Percentiles rank a stretch among this genome's conserved stretches.
Conservation (phyloP, 768 basidiomycete genomes). For the Harrya chromipes region DNA sequence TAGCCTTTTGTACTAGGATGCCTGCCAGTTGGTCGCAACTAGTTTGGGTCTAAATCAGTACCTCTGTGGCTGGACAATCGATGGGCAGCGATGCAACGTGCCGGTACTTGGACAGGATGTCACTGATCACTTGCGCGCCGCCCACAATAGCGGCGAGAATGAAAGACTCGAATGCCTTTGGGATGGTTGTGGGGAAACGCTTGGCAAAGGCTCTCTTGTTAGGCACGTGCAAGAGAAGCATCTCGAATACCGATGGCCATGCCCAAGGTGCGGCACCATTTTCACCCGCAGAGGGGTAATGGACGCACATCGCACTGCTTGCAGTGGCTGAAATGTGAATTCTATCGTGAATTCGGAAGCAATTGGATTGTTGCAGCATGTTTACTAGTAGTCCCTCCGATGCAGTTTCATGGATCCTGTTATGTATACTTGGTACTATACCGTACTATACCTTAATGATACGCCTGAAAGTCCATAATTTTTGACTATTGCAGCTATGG, state of each 20-base stretch:
- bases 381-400: no score
- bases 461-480: no score
- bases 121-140: conserved; percentile 11
- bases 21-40: conserved; percentile 9
- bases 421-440: no score
- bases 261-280: conserved; percentile 9
- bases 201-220: conserved; percentile 14
- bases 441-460: no score
- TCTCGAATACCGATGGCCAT: conserved; percentile 22
- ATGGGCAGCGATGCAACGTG: conserved; percentile 11
- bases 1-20: conserved; percentile 9
- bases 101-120: conserved; percentile 14
- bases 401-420: no score
- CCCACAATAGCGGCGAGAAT: conserved; percentile 3
- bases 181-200: conserved; percentile 13
- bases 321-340: conserved; percentile 2
- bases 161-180: conserved; percentile 13
- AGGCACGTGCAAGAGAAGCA: conserved; percentile 26
- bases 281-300: conserved; percentile 24
- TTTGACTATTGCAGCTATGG: no score
- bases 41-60: background rate
- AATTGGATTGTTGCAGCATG: no score
- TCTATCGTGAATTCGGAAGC: no score
- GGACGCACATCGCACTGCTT: conserved; percentile 13
- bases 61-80: conserved; percentile 7